Evolutionary conservation across 2,329 filamentous ascomycete genomes (phyloP).

Genomic region (Tolypocladium paradoxum): DNA sequence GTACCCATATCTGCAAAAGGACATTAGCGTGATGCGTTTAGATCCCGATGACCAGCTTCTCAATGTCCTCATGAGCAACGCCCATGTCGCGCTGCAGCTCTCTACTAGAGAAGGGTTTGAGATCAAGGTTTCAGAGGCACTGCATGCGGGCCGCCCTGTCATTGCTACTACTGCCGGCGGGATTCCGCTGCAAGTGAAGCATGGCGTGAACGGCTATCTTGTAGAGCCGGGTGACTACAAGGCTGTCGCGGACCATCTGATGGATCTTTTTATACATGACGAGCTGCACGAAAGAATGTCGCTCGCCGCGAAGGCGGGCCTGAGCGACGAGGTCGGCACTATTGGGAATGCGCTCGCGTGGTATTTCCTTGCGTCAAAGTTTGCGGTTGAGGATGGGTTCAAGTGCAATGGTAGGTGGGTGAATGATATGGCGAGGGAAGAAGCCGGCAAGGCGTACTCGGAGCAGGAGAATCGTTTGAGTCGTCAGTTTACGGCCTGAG

Average conservation of each 20-base stretch:
- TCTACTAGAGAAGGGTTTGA: slow-evolving; percentile 78
- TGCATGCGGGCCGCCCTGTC: slow-evolving; percentile 69
- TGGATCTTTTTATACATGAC: slow-evolving; percentile 54
- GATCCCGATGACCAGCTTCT: slow-evolving; percentile 71
- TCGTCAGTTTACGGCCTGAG: no score
- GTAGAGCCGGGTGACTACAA: slow-evolving; percentile 61
- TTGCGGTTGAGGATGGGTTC: slow-evolving; percentile 40
- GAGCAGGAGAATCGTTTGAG: no score
- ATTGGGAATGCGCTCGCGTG: slow-evolving; percentile 68
- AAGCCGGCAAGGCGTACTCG: background rate
- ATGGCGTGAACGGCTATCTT: slow-evolving; percentile 62
- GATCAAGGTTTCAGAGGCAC: slow-evolving; percentile 74
- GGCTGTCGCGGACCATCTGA: slow-evolving; percentile 56
- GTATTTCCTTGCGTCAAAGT: slow-evolving; percentile 65
- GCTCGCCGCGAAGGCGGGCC: slow-evolving; percentile 49
- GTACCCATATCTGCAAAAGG: slow-evolving; percentile 50
- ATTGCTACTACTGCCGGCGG: slow-evolving; percentile 69
- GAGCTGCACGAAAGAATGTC: slow-evolving; percentile 58
- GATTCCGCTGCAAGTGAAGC: slow-evolving; percentile 66
- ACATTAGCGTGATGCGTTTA: slow-evolving; percentile 67
- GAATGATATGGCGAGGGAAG: slow-evolving; percentile 28
- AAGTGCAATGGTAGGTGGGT: slow-evolving; percentile 40
- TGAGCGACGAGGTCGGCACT: slow-evolving; percentile 74
- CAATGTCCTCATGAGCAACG: slow-evolving; percentile 63
- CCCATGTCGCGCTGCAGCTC: slow-evolving; percentile 65